Evolutionary conservation across 208 protist genomes (phyloP).

Genomic region (Trypanosoma caninum): DNA sequence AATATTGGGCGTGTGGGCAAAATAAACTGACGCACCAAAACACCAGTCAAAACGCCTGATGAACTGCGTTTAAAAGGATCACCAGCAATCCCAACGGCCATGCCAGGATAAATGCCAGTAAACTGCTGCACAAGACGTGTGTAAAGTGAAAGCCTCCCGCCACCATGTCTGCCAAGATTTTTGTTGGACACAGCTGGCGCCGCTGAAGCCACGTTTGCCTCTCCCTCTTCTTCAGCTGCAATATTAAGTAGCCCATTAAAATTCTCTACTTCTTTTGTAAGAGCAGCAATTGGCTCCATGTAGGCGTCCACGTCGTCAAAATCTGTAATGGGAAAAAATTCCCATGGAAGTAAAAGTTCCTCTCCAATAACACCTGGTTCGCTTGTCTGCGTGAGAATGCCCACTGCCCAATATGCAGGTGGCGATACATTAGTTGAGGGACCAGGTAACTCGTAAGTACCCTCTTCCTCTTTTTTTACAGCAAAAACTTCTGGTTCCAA

Average conservation of each 20-base stretch:
- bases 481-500: slow-evolving; percentile 1
- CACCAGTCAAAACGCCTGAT: slow-evolving; percentile 63
- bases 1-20: slow-evolving; percentile 53
- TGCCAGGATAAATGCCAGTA: slow-evolving; percentile 80
- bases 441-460: neutral
- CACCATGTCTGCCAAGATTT: neutral
- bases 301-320: slow-evolving; percentile 61
- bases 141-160: slow-evolving; percentile 58
- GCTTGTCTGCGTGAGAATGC: slow-evolving; percentile 75
- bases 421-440: neutral
- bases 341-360: slow-evolving; percentile 62
- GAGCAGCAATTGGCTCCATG: slow-evolving; percentile 37
- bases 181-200: neutral
- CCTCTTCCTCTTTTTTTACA: slow-evolving; percentile 14
- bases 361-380: slow-evolving; percentile 34
- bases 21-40: slow-evolving; percentile 71
- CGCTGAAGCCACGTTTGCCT: slow-evolving; percentile 11
- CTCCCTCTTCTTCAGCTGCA: slow-evolving; percentile 32
- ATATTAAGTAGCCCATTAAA: slow-evolving; percentile 17
- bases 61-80: slow-evolving; percentile 74
- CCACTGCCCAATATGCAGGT: slow-evolving; percentile 38
- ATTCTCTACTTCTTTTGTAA: slow-evolving; percentile 29
- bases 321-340: slow-evolving; percentile 74
- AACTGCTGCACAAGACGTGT: slow-evolving; percentile 48
- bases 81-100: slow-evolving; percentile 76